phyloP scores from a whole-genome alignment of 768 basidiomycete genomes.

The Lentinula edodes region DNA sequence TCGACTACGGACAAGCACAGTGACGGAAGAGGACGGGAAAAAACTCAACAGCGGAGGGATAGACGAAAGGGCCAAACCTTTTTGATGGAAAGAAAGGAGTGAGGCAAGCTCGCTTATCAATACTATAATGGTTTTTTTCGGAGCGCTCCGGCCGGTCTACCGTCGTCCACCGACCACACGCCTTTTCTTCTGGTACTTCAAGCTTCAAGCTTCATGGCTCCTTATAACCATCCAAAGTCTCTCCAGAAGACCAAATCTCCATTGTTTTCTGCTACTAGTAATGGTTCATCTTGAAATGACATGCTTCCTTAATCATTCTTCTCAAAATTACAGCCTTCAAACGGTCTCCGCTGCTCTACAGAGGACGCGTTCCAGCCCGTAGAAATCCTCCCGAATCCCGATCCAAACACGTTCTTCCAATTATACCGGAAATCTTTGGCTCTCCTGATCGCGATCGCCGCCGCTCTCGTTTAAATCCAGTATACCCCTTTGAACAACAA shows the following conservation, averaged over 20 bases:
- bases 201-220: not conserved
- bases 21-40: not conserved
- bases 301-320: not conserved
- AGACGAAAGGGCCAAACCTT: conserved; percentile 2
- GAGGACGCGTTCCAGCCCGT: not conserved
- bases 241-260: not conserved
- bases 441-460: not conserved
- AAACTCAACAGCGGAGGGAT: not conserved
- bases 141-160: not conserved
- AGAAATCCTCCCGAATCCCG: not conserved
- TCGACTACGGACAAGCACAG: not conserved
- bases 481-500: not conserved
- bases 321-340: conserved; percentile 1
- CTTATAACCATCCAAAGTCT: not conserved
- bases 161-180: too few species aligned
- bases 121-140: not conserved
- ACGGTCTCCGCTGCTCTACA: not conserved
- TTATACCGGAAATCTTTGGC: not conserved
- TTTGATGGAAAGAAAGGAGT: conserved; percentile 5
- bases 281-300: not conserved
- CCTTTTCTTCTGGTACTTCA: not conserved
- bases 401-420: not conserved
- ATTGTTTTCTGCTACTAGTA: not conserved
- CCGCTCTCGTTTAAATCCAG: not conserved
- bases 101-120: not conserved